Base-by-base conservation (phyloP, 1,284 basidiomycete species). In the Trametes hirsuta region DNA sequence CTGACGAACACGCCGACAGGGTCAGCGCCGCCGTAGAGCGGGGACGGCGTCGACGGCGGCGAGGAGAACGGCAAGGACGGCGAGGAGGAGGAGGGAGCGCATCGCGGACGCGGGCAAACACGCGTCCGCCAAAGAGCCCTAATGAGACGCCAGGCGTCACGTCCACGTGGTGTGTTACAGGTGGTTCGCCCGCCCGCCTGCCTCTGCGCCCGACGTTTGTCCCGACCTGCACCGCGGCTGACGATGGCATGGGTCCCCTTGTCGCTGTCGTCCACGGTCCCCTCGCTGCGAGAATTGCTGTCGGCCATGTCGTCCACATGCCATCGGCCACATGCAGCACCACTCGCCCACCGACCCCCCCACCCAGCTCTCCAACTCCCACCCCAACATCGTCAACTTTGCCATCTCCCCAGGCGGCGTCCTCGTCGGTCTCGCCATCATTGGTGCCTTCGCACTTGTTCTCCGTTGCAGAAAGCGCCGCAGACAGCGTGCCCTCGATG, bases 351-450 rank as follows among this genome's bases (percentile, higher is more conserved):
- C 55, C 42, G 42, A 55, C 0, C 50, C 50, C 15, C 56, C 59
- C 9, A 51, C 40, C 4, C 51, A 59, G 18, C 51, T 56, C 35
- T 57, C 53, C 35, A 37, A 49, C 47, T 48, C 55, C 34, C 58
- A 63, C 24, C 47, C 62, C 37, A 53, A 61, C 53, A 55, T 59
- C 34, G 55, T 64, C 41, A 64, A 64, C 51, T 64, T 58, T n/a
- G 56, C 63, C 35, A 60, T 64, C 44, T 64, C 59, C 2, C 50
- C 59, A 5, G 63, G 55, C 37, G 53, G 49, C 18, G 57, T 64
- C 24, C 59, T 64, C 24, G 42, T 61, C 18, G 63, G 63, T 9
- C 18, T 64, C 14, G 57, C 50, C 5, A 36, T 64, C 42, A 61
- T 64, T 37, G 51, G 50, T 14, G 57, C 30, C 8, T 61, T 64